Evolutionary conservation across 2,329 filamentous ascomycete genomes (phyloP).

Genomic region (Escovopsis sp.): DNA sequence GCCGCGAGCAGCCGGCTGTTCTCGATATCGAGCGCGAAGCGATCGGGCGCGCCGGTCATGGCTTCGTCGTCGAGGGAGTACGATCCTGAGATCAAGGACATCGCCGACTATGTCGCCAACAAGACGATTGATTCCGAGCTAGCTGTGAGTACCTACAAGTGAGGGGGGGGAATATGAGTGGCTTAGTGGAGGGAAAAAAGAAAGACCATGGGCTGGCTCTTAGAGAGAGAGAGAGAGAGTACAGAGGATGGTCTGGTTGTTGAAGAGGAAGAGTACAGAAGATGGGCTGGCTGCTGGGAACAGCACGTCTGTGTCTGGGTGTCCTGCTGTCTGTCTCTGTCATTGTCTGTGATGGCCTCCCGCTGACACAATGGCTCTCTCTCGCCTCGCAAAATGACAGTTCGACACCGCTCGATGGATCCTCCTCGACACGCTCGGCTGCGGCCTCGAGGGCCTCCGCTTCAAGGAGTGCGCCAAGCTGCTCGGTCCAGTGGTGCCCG

Average conservation of each 20-base stretch:
- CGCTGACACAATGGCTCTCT: no score
- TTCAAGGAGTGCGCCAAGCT: conserved; percentile 96
- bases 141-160: conserved; percentile 54
- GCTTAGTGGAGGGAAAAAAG: no score
- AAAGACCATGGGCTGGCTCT: no score
- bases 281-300: no score
- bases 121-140: conserved; percentile 82
- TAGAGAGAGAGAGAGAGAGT: background rate
- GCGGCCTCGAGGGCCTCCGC: conserved; percentile 83
- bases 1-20: conserved; percentile 26
- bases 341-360: no score
- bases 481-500: conserved; percentile 79
- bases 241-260: no score
- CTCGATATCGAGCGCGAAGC: conserved; percentile 32
- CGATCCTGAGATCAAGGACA: conserved; percentile 87
- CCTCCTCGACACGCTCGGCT: conserved; percentile 91
- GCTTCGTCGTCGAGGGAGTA: conserved; percentile 46
- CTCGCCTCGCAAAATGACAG: no score
- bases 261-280: no score
- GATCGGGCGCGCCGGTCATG: conserved; percentile 34
- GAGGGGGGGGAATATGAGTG: background rate
- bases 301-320: no score
- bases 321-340: background rate
- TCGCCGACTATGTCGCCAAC: conserved; percentile 88
- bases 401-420: conserved; percentile 95